These are phyloP conservation scores for Fusarium sp. DNA, from an alignment of 2,329 filamentous ascomycete genomes.

Conservation along the genomic window DNA sequence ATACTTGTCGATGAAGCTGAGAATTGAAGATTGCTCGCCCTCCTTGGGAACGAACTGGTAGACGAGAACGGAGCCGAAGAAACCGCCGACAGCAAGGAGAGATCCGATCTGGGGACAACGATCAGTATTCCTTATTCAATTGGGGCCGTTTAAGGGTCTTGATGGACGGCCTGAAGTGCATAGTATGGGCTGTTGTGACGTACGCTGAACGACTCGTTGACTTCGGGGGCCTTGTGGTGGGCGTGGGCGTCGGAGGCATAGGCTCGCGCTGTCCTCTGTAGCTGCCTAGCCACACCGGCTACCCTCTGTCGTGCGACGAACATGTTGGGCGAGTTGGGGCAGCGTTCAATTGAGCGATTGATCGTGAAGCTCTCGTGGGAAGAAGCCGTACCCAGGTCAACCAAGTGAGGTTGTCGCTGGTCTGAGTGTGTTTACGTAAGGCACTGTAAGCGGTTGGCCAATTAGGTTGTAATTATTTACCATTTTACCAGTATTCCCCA, in stretches of 20 bases:
- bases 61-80: conserved; percentile 59
- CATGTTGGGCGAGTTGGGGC: conserved; percentile 52
- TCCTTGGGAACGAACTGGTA: conserved; percentile 65
- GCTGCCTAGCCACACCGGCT: conserved; percentile 53
- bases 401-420: conserved; percentile 49
- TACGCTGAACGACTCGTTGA: conserved; percentile 70
- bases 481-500: conserved; percentile 20
- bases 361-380: conserved; percentile 45
- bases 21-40: conserved; percentile 63
- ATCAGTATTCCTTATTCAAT: conserved; percentile 31
- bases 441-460: conserved; percentile 31
- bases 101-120: conserved; percentile 59
- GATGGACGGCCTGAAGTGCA: conserved; percentile 10
- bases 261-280: conserved; percentile 57
- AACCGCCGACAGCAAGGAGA: conserved; percentile 58
- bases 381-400: conserved; percentile 41
- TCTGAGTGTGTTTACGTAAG: conserved; percentile 49
- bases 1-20: conserved; percentile 61
- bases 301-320: conserved; percentile 61
- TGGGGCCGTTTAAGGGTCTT: neutral
- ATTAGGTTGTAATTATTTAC: conserved; percentile 38
- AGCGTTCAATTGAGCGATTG: conserved; percentile 52
- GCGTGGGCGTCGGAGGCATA: conserved; percentile 68
- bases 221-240: conserved; percentile 60
- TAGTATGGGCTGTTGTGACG: conserved; percentile 48